Evolutionary conservation across 2,329 filamentous ascomycete species (phyloP).

Genomic region (Fusarium multiceps): DNA sequence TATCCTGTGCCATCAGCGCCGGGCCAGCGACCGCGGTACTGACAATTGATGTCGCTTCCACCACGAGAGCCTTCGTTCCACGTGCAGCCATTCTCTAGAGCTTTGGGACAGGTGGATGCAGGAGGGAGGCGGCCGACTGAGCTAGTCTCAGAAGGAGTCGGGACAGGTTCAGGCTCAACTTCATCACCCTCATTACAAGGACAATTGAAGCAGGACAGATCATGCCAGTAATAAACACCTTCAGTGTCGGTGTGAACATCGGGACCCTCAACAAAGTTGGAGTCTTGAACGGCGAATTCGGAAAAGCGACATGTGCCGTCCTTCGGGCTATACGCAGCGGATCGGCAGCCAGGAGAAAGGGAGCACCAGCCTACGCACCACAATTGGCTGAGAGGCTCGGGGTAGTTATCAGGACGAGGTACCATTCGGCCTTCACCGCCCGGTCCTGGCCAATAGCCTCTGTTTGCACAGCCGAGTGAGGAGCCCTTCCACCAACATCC

Average conservation of each 20-base stretch:
- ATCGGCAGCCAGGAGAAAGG: neutral
- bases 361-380: constrained; percentile 21
- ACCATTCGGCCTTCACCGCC: neutral
- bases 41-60: neutral
- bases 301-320: neutral
- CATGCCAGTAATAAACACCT: constrained; percentile 15
- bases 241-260: neutral
- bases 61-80: constrained; percentile 6
- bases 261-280: neutral
- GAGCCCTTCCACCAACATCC: constrained; percentile 19
- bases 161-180: neutral
- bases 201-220: constrained; percentile 16
- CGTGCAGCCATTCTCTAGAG: neutral
- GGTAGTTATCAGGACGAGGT: neutral
- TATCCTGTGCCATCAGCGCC: neutral
- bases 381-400: neutral
- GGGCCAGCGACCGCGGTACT: constrained; percentile 13
- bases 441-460: constrained; percentile 3
- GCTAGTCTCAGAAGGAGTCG: neutral
- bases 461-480: neutral
- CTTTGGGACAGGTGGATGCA: constrained; percentile 8
- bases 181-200: neutral
- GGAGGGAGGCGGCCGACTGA: neutral
- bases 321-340: neutral
- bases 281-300: constrained; percentile 3